Evolutionary conservation across 257 asterid genomes (phyloP).

Genomic region (Henckelia pumila): DNA sequence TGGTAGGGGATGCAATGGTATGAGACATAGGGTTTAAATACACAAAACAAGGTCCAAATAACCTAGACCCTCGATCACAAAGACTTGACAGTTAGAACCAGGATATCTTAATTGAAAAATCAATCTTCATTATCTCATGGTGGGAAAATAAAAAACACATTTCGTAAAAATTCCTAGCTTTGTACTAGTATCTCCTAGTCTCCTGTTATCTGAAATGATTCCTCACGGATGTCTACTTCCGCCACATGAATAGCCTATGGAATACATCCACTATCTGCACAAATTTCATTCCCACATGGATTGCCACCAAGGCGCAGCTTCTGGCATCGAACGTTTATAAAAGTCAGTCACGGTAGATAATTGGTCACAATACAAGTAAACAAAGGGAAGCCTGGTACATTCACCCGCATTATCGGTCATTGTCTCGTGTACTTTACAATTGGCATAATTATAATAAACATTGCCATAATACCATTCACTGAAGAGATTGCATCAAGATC

Average conservation of each 20-base stretch:
- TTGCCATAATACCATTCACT: neutral
- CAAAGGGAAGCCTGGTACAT: neutral
- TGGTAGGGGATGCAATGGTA: too few species aligned
- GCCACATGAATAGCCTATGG: neutral
- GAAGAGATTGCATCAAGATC: neutral
- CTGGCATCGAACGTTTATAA: neutral
- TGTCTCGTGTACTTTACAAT: neutral
- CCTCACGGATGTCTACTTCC: neutral
- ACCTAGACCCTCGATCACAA: neutral
- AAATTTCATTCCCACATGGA: neutral
- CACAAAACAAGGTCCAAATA: neutral
- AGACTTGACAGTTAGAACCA: neutral
- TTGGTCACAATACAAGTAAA: neutral
- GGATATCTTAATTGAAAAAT: neutral
- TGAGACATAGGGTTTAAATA: too few species aligned
- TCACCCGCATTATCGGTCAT: neutral
- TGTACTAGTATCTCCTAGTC: slow-evolving; percentile 5
- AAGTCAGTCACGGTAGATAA: neutral
- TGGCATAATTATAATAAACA: neutral
- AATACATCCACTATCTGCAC: neutral
- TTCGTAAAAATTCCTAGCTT: neutral
- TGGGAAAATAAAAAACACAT: neutral
- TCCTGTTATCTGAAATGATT: neutral
- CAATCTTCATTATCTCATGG: neutral
- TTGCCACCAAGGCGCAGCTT: neutral